Base-by-base conservation (phyloP, 1,284 basidiomycete genomes). In the Salmacisia buchloeana region DNA sequence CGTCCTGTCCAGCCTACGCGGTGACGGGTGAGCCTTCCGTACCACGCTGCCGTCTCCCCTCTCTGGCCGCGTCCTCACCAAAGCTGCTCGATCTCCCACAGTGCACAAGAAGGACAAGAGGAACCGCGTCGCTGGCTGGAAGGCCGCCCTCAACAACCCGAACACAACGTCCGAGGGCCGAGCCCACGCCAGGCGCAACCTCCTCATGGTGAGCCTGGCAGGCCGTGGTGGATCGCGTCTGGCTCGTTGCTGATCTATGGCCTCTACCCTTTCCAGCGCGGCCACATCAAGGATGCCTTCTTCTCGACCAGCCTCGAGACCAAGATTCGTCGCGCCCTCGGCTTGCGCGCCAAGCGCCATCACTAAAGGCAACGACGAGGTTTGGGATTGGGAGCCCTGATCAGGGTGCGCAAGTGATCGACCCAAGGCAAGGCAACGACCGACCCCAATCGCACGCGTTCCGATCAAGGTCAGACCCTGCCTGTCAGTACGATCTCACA, bases 91-190 rank as follows among this genome's bases (percentile, higher is more conserved):
- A 10, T 2, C 6, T 31, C 49, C 15, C 29, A 2, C 27, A 54
- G 49, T 33, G 3, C 49, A 54, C 49, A 54, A 54, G 49, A 54
- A 54, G 49, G 49, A 54, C 49, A 54, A 54, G 15, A n/a, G 34
- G 12, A 27, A 29, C 49, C 49, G 49, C 15, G 29, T 54, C 49
- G 49, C 49, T 6, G 49, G 49, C 27, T 54, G 49, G 49, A 54
- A 54, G 31, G 49, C 49, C 27, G 49, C 49, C 1, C 49, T 54
- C 29, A 54, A 54, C 49, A 54, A 54, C 49, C 49, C 49, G 12
- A 54, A 54, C 49, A 54, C 49, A 31, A 54, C 49, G 5, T 3
- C 25, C 27, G 49, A 54, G 49, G 49, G 49, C 7, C 49, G 49
- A 3, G 31, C 49, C 7, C 25, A 33, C 29, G 49, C 49, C 13